Base-by-base conservation (phyloP, 129 eudicot genomes). In the Apium graveolens region DNA sequence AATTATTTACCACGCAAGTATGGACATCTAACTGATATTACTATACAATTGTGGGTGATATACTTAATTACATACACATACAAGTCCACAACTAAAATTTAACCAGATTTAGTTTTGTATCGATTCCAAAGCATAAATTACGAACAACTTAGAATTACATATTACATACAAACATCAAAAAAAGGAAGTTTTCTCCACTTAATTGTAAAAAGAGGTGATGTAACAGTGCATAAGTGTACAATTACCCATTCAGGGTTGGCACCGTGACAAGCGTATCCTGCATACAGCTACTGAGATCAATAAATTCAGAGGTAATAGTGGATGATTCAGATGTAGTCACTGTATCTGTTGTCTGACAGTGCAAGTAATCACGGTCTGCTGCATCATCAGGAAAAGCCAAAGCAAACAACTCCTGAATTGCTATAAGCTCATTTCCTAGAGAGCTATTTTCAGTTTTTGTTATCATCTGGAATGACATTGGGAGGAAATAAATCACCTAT, bases 201-300 rank as follows among this genome's bases (percentile, higher is more conserved):
- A 2, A 63, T 63, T 27, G 35, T 12, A 5, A 29, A 55, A 31
- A 20, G 53, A 69, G n/a, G 74, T 42, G 46, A 35, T 62, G 11
- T n/a, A 75, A 32, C 10, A 75, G 38, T 20, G 78, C 45, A 75
- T 2, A 16, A 32, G 44, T 49, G 29, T 75, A 21, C 76, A 77
- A 76, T 75, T 88, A 91, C 97, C 97, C 99, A 71, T 95, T 95
- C 10, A 92, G 81, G 60, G 99, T 90, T 77, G 96, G 97, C 68
- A 95, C 81, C 21, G 99, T 95, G 81, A 95, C 86, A 42, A 81
- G 80, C 46, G 85, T 87, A 74, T 88, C 86, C 83, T 90, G 84
- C 85, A 95, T 80, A 84, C 94, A 86, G 84, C 83, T 83, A 82
- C 91, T 95, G 75, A 91, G 87, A 86, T 95, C 99, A 65, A 95